Evolutionary conservation across 2,329 filamentous ascomycete species (phyloP).

Genomic region (Trichophyton mentagrophytes): DNA sequence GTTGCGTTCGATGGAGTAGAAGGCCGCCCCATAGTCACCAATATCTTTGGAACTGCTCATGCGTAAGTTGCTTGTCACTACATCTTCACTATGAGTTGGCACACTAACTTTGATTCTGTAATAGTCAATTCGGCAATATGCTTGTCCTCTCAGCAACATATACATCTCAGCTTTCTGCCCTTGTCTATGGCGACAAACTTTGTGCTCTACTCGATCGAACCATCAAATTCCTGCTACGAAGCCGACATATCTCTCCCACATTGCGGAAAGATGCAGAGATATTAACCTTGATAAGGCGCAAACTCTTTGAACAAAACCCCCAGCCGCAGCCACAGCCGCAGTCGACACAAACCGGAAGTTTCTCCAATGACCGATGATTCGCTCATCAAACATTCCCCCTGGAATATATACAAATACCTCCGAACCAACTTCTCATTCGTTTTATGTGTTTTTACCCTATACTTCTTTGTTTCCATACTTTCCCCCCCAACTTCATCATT

Average conservation of each 20-base stretch:
- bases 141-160: conserved; percentile 77
- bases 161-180: conserved; percentile 49
- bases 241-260: conserved; percentile 60
- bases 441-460: neutral
- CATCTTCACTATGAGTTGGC: neutral
- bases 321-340: neutral
- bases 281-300: conserved; percentile 41
- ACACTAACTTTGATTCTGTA: conserved; percentile 10
- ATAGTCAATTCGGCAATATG: conserved; percentile 91
- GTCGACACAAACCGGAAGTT: conserved; percentile 3
- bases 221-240: conserved; percentile 59
- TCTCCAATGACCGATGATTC: conserved; percentile 5
- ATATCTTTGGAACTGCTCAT: conserved; percentile 88
- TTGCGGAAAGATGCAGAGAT: conserved; percentile 63
- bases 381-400: neutral
- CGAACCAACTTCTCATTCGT: neutral
- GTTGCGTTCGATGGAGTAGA: conserved; percentile 58
- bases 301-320: conserved; percentile 23
- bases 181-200: conserved; percentile 46
- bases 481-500: neutral
- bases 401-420: neutral
- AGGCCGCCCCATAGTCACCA: conserved; percentile 72
- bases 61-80: conserved; percentile 52
- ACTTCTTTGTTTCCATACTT: neutral
- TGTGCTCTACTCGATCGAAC: conserved; percentile 56